phyloP scores from a whole-genome alignment of 2,329 filamentous ascomycete species.

The Helicocarpus griseus region DNA sequence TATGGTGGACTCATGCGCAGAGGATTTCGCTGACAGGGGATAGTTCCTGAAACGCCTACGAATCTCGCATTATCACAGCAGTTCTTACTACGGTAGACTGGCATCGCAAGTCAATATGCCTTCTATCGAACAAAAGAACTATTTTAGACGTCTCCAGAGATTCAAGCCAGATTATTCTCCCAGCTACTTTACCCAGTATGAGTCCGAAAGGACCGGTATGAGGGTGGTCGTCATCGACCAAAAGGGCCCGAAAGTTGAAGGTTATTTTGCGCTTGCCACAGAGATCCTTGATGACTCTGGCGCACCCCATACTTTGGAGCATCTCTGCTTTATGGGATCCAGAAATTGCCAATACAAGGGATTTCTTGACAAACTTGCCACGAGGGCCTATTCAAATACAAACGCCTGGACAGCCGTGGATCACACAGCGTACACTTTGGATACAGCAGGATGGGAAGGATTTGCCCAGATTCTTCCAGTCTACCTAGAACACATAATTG shows the following conservation, averaged over 20 bases:
- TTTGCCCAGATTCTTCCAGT: slow-evolving; percentile 91
- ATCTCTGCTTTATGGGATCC: slow-evolving; percentile 81
- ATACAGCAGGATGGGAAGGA: slow-evolving; percentile 93
- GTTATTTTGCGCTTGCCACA: slow-evolving; percentile 90
- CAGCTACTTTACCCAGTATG: slow-evolving; percentile 85
- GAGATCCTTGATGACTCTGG: slow-evolving; percentile 98
- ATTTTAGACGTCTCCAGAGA: slow-evolving; percentile 75
- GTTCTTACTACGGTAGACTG: background rate
- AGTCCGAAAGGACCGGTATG: slow-evolving; percentile 89
- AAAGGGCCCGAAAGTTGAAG: slow-evolving; percentile 87
- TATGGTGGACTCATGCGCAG: background rate
- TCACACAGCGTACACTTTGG: slow-evolving; percentile 90
- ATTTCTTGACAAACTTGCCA: slow-evolving; percentile 86
- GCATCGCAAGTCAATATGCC: slow-evolving; percentile 41
- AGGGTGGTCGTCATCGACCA: slow-evolving; percentile 85
- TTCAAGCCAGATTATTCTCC: slow-evolving; percentile 88
- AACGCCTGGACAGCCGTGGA: slow-evolving; percentile 97
- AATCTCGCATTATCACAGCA: background rate
- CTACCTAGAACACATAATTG: slow-evolving; percentile 86
- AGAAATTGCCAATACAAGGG: slow-evolving; percentile 92
- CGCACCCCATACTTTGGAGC: slow-evolving; percentile 77
- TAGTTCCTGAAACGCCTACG: background rate
- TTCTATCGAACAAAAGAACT: slow-evolving; percentile 37
- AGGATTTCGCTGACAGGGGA: background rate
- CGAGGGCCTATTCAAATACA: slow-evolving; percentile 82